A percentile compares a stretch with the other conserved stretches of the same genome.
These are phyloP conservation scores for Naganishia vishniacii DNA, from an alignment of 768 basidiomycete genomes.

Conservation along the genomic window DNA sequence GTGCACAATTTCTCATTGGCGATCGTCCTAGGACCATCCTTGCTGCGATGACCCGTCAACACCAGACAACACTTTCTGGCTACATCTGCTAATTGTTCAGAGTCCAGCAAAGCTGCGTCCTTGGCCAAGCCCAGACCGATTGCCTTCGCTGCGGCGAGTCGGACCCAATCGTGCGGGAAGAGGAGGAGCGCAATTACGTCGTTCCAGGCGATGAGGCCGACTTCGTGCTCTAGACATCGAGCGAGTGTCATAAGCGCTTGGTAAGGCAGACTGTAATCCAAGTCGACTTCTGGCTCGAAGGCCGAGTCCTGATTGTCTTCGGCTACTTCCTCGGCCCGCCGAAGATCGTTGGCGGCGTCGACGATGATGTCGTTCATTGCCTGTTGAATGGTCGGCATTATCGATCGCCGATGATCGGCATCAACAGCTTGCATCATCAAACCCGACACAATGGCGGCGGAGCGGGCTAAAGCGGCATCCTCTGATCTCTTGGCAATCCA, in stretches of 20 bases:
- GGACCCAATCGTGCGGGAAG: conserved; percentile 93
- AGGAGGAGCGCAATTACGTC: conserved; percentile 62
- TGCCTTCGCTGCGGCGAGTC: conserved; percentile 69
- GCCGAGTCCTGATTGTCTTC: conserved; percentile 50
- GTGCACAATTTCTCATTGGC: conserved; percentile 41
- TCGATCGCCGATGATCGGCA: conserved; percentile 53
- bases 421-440: conserved; percentile 65
- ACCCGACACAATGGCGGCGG: conserved; percentile 77
- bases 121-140: conserved; percentile 53
- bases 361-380: conserved; percentile 49
- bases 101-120: conserved; percentile 21
- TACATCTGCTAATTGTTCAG: conserved; percentile 56
- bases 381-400: conserved; percentile 50
- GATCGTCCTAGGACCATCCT: conserved; percentile 60
- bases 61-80: conserved; percentile 70
- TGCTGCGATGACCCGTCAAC: conserved; percentile 73
- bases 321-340: conserved; percentile 44
- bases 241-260: conserved; percentile 63
- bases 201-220: conserved; percentile 58
- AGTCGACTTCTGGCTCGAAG: conserved; percentile 49
- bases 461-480: conserved; percentile 61
- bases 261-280: conserved; percentile 78
- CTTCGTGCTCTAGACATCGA: conserved; percentile 19
- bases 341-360: conserved; percentile 46
- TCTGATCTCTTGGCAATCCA: conserved; percentile 64